Evolutionary conservation across 2,329 filamentous ascomycete genomes (phyloP).

Genomic region (Arachnomyces sp.): DNA sequence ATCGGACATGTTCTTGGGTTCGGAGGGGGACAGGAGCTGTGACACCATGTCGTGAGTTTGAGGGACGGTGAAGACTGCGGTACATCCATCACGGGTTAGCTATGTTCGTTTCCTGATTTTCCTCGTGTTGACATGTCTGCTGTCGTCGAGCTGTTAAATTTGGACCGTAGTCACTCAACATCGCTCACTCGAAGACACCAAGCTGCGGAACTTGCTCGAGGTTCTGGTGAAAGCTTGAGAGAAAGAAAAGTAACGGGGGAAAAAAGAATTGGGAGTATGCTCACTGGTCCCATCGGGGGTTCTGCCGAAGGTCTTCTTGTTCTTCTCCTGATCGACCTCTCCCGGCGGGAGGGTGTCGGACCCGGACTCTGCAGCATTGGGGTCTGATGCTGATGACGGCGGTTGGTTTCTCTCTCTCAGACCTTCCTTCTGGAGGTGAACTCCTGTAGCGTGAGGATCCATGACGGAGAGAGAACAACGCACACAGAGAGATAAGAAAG

Average conservation of each 20-base stretch:
- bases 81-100: background rate
- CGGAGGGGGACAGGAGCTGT: constrained; percentile 84
- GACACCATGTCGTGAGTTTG: constrained; percentile 99
- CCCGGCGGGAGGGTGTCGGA: constrained; percentile 33
- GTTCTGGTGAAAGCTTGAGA: too few species aligned
- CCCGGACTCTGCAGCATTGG: constrained; percentile 40
- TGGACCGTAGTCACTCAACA: constrained; percentile 15
- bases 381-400: constrained; percentile 24
- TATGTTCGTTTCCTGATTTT: too few species aligned
- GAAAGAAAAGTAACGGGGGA: background rate
- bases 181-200: constrained; percentile 1
- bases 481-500: constrained; percentile 1
- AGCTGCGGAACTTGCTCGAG: constrained; percentile 6
- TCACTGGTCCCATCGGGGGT: constrained; percentile 85
- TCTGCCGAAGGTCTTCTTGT: constrained; percentile 78
- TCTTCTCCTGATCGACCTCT: constrained; percentile 38
- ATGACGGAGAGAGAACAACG: constrained; percentile 17
- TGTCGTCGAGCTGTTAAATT: too few species aligned
- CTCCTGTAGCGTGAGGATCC: constrained; percentile 32
- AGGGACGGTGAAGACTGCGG: constrained; percentile 86
- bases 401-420: constrained; percentile 43
- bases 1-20: constrained; percentile 93
- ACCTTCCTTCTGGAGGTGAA: constrained; percentile 29
- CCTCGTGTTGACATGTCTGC: background rate
- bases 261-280: constrained; percentile 29